phyloP scores from a whole-genome alignment of 1,284 basidiomycete species.

The Rhodotorula glutinis region DNA sequence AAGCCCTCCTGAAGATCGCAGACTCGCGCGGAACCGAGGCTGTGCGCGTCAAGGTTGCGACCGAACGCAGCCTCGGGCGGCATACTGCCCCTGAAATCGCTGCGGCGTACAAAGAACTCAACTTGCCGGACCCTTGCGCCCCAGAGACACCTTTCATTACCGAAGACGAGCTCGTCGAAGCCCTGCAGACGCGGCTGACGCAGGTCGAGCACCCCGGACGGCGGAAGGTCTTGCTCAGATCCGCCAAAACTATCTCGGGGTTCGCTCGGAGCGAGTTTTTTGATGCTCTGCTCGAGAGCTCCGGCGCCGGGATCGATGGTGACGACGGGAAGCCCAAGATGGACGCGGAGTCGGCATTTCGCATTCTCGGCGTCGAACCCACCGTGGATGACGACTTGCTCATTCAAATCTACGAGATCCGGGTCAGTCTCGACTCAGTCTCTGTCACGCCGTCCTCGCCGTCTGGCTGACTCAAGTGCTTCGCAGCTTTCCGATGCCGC shows the following conservation, averaged over 20 bases:
- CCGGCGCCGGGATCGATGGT: constrained; percentile 50
- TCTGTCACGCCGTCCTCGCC: neutral
- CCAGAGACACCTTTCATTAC: constrained; percentile 51
- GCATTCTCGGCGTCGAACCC: constrained; percentile 64
- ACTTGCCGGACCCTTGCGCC: constrained; percentile 58
- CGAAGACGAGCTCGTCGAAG: constrained; percentile 64
- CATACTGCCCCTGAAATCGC: constrained; percentile 15
- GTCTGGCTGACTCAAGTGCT: neutral
- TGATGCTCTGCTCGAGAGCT: constrained; percentile 59
- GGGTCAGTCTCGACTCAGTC: constrained; percentile 55
- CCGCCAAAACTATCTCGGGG: constrained; percentile 39
- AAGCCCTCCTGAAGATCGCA: constrained; percentile 16
- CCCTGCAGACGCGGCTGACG: constrained; percentile 57
- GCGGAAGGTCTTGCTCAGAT: constrained; percentile 24
- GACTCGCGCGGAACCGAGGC: constrained; percentile 7
- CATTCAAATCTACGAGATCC: constrained; percentile 66
- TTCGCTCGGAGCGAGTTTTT: constrained; percentile 62
- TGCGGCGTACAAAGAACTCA: constrained; percentile 26
- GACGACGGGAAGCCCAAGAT: constrained; percentile 52
- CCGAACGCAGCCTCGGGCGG: constrained; percentile 16
- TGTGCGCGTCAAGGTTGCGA: constrained; percentile 18
- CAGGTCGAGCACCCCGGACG: constrained; percentile 25
- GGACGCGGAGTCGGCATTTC: constrained; percentile 68
- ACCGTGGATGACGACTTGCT: constrained; percentile 73
- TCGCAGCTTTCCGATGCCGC: constrained; percentile 62